Conservation (phyloP, 257 asterid species). For the Petunia axillaris region DNA sequence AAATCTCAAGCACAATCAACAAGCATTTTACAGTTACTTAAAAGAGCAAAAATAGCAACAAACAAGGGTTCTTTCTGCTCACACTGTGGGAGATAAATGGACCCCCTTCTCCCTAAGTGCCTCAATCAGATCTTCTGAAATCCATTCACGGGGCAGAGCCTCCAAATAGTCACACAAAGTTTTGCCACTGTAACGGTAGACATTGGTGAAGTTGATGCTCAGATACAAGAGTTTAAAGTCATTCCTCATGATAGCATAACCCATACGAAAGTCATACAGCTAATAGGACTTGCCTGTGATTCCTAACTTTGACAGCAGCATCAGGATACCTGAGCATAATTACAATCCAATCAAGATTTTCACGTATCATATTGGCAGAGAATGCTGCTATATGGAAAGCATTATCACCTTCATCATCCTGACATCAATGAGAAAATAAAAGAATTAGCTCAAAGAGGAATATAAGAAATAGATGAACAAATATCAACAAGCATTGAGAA, state of each 20-base stretch:
- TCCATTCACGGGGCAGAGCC: slow-evolving; percentile 98
- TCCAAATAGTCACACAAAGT: slow-evolving; percentile 86
- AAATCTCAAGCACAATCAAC: slow-evolving; percentile 5
- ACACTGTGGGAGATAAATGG: slow-evolving; percentile 84
- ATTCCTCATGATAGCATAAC: slow-evolving; percentile 17
- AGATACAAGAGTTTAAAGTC: slow-evolving; percentile 29
- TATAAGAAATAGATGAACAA: slow-evolving; percentile 9
- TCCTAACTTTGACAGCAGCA: slow-evolving; percentile 87
- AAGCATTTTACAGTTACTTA: slow-evolving; percentile 9
- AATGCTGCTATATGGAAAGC: slow-evolving; percentile 99
- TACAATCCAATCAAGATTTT: slow-evolving; percentile 87
- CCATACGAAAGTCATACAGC: slow-evolving; percentile 26
- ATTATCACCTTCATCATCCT: slow-evolving; percentile 99
- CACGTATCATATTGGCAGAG: slow-evolving; percentile 96
- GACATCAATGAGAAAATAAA: slow-evolving; percentile 37
- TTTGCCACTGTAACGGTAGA: slow-evolving; percentile 74
- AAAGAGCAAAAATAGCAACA: slow-evolving; percentile 23
- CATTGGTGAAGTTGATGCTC: slow-evolving; percentile 25
- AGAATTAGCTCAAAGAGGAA: slow-evolving; percentile 34
- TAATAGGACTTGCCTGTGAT: slow-evolving; percentile 81
- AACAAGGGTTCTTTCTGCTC: slow-evolving; percentile 31
- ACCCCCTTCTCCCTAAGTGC: slow-evolving; percentile 73
- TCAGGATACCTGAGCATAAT: slow-evolving; percentile 81
- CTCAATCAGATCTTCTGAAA: slow-evolving; percentile 92
- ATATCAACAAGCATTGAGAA: slow-evolving; percentile 25